A percentile compares a stretch with the other conserved stretches of the same genome.
These are phyloP conservation scores for Biancaea sappan DNA, from an alignment of 306 rosid species.

Conservation along the genomic window DNA sequence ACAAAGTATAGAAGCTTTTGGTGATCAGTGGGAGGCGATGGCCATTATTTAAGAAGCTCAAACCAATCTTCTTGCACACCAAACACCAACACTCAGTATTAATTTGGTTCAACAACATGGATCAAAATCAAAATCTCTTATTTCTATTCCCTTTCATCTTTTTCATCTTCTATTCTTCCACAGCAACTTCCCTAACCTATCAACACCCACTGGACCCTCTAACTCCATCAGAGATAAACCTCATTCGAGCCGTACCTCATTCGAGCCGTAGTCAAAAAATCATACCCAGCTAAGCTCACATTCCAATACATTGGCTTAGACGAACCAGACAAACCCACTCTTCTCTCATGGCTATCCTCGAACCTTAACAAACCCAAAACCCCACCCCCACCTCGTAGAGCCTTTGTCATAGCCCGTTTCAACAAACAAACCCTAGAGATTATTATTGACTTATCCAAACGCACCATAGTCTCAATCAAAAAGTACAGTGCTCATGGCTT, in stretches of 20 bases:
- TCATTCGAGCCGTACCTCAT: slow-evolving; percentile 32
- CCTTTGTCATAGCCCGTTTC: slow-evolving; percentile 44
- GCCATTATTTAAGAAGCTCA: too few relatives aligned
- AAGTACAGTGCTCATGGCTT: slow-evolving; percentile 48
- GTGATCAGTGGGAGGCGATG: too few relatives aligned
- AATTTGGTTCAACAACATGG: too few relatives aligned
- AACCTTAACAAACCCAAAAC: slow-evolving; percentile 14
- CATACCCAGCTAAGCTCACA: slow-evolving; percentile 28
- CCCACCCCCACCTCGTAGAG: slow-evolving; percentile 43
- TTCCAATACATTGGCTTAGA: slow-evolving; percentile 63
- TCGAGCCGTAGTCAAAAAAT: slow-evolving; percentile 31
- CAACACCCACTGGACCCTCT: slow-evolving; percentile 59
- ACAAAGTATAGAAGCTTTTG: too few relatives aligned
- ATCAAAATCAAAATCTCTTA: too few relatives aligned
- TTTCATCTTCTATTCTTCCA: background rate
- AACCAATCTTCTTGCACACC: too few relatives aligned
- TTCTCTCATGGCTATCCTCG: slow-evolving; percentile 44
- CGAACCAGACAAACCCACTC: slow-evolving; percentile 48
- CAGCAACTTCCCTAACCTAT: background rate
- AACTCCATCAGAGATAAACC: slow-evolving; percentile 41
- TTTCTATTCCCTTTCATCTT: slow-evolving; percentile 3
- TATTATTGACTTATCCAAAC: slow-evolving; percentile 36
- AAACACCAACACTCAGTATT: too few relatives aligned
- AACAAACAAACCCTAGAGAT: slow-evolving; percentile 48
- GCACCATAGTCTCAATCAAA: slow-evolving; percentile 34